These are phyloP conservation scores for Plasmodium gonderi DNA, from an alignment of 169 alveolate genomes.

Conservation along the genomic window DNA sequence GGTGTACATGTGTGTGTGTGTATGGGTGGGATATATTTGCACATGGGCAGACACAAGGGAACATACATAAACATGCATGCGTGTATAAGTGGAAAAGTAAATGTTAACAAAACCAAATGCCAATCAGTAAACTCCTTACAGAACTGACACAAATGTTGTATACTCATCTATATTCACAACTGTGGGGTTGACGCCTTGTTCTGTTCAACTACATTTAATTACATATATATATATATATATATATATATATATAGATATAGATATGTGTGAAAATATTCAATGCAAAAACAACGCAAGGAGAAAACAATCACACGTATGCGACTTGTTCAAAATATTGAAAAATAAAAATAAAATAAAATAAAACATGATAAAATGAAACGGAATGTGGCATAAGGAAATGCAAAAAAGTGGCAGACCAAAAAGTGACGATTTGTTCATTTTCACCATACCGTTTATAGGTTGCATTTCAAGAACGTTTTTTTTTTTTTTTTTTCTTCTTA, in stretches of 20 bases:
- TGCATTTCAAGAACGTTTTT: not conserved
- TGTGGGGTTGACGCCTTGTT: too few relatives aligned
- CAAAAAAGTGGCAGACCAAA: not conserved
- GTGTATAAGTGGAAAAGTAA: not conserved
- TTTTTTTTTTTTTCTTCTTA: not conserved
- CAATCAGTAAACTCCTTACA: too few relatives aligned
- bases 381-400: not conserved
- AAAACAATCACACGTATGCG: not conserved
- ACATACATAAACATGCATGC: not conserved
- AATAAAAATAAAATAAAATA: not conserved
- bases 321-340: not conserved
- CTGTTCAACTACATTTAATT: too few relatives aligned
- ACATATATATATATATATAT: too few relatives aligned
- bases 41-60: not conserved
- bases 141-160: too few relatives aligned
- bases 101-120: too few relatives aligned
- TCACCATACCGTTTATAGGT: not conserved
- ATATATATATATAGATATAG: too few relatives aligned
- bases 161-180: too few relatives aligned
- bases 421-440: not conserved
- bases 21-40: not conserved
- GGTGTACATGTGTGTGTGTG: not conserved
- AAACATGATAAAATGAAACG: not conserved
- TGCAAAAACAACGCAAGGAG: conserved; percentile 5
- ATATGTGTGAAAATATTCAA: not conserved